These are phyloP conservation scores for Phoma sp. DNA, from an alignment of 2,329 filamentous ascomycete genomes.

Conservation along the genomic window DNA sequence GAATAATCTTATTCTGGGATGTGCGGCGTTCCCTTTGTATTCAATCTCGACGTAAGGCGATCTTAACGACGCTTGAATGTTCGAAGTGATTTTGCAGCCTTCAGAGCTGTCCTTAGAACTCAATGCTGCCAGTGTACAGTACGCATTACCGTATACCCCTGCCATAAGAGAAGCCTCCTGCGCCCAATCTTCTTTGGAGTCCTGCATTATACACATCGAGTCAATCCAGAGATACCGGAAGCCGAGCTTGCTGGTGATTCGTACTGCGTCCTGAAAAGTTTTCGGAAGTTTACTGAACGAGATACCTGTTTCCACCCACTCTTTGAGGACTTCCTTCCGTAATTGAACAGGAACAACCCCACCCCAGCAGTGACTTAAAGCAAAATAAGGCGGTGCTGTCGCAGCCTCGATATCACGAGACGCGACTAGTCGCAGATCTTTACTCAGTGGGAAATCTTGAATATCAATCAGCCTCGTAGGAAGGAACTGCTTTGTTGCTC, in stretches of 20 bases:
- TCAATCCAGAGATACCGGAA: slow-evolving; percentile 17
- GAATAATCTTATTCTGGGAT: too few relatives aligned
- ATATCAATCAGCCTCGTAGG: too few relatives aligned
- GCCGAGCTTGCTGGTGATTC: background rate
- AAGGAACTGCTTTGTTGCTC: too few relatives aligned
- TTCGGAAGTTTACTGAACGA: background rate
- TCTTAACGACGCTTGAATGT: too few relatives aligned
- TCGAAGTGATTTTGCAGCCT: background rate
- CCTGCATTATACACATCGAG: slow-evolving; percentile 17
- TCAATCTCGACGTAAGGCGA: too few relatives aligned
- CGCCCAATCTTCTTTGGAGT: slow-evolving; percentile 1
- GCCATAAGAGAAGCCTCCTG: slow-evolving; percentile 13
- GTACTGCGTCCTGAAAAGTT: slow-evolving; percentile 14
- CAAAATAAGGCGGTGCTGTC: background rate
- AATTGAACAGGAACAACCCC: too few relatives aligned
- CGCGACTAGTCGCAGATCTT: too few relatives aligned
- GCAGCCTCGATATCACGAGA: background rate
- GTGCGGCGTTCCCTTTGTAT: too few relatives aligned
- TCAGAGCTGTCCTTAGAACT: background rate
- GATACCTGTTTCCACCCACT: background rate
- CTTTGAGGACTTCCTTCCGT: background rate
- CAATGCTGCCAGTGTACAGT: slow-evolving; percentile 4
- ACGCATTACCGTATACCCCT: slow-evolving; percentile 1
- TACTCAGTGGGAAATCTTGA: too few relatives aligned
- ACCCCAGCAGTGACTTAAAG: background rate